Evolutionary conservation across 2,329 filamentous ascomycete genomes (phyloP), one percentile per base, ranked within the genome.

Genomic region (Exophiala sideris): DNA sequence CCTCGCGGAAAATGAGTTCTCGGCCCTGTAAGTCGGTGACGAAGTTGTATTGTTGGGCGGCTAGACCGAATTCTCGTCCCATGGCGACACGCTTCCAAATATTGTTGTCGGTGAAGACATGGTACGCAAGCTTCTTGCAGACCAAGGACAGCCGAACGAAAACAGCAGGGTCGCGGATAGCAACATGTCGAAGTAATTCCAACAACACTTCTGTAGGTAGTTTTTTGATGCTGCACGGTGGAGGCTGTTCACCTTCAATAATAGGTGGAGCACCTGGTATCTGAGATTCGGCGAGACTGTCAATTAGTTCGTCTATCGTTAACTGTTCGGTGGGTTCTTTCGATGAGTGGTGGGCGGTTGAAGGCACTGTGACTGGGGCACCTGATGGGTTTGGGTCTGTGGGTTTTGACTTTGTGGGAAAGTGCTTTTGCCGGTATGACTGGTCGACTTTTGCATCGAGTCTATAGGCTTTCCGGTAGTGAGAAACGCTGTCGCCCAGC

Each of bases 381-480:
- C 79, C 81, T 7, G 77, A 74, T 6, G 75, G 72, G 57, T 74
- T 75, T 7, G 67, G 56, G 47, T 73, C 67, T 33, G 68, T 48
- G 48, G 73, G 72, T 66, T 81, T 85, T 58, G 78, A 72, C 59
- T 76, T 72, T 36, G 82, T 77, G 2, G 91, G 87, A 66, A 94
- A 96, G 72, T 97, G 86, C 73, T 97, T 97, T 66, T 89, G 87
- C 65, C 89, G 88, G 75, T 96, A 99, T 52, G 82, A 79, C 65
- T 89, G 83, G 69, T 99, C 91, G 48, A 99, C 92, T 11, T 79
- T 77, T 52, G 85, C 79, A 68, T 97, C 94, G 71, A 99, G 82
- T 68, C 87, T 84, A 70, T 95, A 97, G 1, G 94, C 94, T 70
- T 87, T 91, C 44, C 94, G 84, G 70, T 99, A 99, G 47, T 95